Conservation (phyloP, 139 green algal species). For the Coelastrella sp. region DNA sequence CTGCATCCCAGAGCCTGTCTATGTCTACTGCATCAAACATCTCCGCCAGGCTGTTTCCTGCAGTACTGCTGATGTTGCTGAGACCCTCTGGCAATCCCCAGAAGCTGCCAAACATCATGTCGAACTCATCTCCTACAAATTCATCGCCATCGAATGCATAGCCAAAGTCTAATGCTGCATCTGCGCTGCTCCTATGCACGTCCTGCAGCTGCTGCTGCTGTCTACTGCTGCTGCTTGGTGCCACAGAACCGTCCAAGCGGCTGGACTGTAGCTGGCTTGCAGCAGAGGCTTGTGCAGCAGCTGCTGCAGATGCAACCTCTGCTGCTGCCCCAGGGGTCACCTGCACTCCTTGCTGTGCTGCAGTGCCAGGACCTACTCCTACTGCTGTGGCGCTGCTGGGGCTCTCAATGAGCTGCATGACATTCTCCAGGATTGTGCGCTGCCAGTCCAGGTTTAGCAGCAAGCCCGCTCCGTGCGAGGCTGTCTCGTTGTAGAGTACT, state of each 20-base stretch:
- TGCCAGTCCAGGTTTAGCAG: conserved; percentile 25
- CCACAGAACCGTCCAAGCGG: too few relatives aligned
- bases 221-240: neutral
- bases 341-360: neutral
- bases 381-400: conserved; percentile 13
- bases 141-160: neutral
- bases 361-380: neutral
- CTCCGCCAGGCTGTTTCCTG: neutral
- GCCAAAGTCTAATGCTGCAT: neutral
- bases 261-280: too few relatives aligned
- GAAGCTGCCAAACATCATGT: neutral
- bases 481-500: conserved; percentile 35
- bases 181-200: neutral
- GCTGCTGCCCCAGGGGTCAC: neutral
- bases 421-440: neutral
- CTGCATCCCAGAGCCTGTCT: neutral
- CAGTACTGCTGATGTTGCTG: neutral
- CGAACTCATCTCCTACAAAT: neutral
- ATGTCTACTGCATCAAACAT: conserved; percentile 7
- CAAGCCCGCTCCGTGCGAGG: conserved; percentile 34
- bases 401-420: neutral
- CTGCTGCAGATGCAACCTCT: neutral
- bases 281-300: too few relatives aligned
- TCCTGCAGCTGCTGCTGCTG: neutral
- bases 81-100: neutral